These are phyloP conservation scores for Starmerella bombi DNA, from an alignment of 805 yeast genomes.

Conservation along the genomic window DNA sequence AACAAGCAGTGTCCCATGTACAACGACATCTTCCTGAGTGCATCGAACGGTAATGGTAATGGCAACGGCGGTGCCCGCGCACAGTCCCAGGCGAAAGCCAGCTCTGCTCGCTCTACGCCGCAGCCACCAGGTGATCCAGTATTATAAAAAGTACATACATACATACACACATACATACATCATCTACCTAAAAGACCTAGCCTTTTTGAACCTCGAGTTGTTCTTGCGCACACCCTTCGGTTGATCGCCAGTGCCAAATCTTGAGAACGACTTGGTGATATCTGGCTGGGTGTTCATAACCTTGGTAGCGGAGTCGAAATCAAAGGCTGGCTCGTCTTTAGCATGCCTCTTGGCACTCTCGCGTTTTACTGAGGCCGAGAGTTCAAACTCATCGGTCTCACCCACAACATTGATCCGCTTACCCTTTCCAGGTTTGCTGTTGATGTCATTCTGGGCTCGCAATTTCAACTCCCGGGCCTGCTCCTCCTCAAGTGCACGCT, in stretches of 20 bases:
- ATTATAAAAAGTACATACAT: too few relatives aligned
- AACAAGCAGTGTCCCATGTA: constrained; percentile 86
- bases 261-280: constrained; percentile 2
- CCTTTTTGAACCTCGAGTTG: constrained; percentile 14
- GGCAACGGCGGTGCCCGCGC: too few relatives aligned
- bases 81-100: constrained; percentile 9
- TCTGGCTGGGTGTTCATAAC: constrained; percentile 14
- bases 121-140: too few relatives aligned
- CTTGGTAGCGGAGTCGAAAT: constrained; percentile 21
- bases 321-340: constrained; percentile 20
- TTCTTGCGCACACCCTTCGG: constrained; percentile 12
- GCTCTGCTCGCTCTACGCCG: neutral
- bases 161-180: too few relatives aligned
- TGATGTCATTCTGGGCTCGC: neutral
- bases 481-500: neutral
- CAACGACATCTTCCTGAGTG: constrained; percentile 32
- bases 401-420: constrained; percentile 17
- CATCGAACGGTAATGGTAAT: constrained; percentile 15
- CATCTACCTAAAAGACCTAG: constrained; percentile 10
- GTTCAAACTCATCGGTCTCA: constrained; percentile 13
- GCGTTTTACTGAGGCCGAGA: constrained; percentile 1
- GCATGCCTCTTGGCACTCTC: constrained; percentile 1
- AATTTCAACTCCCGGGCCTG: neutral
- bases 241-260: constrained; percentile 1
- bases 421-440: constrained; percentile 1